Percentiles rank a stretch among this genome's conserved stretches.
These are phyloP conservation scores for Sphagnum magellanicum DNA, from an alignment of 228 moss, liverwort and hornwort species.

Conservation along the genomic window DNA sequence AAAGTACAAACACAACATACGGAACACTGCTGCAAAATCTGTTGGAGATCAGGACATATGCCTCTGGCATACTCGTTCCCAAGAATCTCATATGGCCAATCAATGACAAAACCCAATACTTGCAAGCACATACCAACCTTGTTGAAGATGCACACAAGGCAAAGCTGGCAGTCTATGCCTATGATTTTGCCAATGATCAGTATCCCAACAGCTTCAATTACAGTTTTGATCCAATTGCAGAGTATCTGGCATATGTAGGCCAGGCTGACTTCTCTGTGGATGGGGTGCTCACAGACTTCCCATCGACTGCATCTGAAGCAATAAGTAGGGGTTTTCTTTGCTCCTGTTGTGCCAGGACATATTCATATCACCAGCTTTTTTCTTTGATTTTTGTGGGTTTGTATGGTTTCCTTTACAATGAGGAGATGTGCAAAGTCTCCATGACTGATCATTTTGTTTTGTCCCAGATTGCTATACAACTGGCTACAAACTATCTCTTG, in stretches of 20 bases:
- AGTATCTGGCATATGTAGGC: slow-evolving; percentile 51
- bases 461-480: no score
- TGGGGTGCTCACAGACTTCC: slow-evolving; percentile 80
- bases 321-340: slow-evolving; percentile 29
- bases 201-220: slow-evolving; percentile 49
- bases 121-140: slow-evolving; percentile 20
- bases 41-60: slow-evolving; percentile 51
- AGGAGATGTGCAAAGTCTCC: no score
- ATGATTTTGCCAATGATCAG: slow-evolving; percentile 60
- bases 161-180: slow-evolving; percentile 43
- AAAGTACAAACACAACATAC: slow-evolving; percentile 62
- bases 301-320: slow-evolving; percentile 71
- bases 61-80: slow-evolving; percentile 66
- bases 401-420: no score
- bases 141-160: slow-evolving; percentile 60
- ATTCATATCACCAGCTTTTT: no score
- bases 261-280: slow-evolving; percentile 61
- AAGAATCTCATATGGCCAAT: slow-evolving; percentile 43
- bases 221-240: slow-evolving; percentile 68
- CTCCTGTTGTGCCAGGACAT: no score
- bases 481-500: no score
- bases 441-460: no score
- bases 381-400: no score
- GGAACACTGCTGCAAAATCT: slow-evolving; percentile 38
- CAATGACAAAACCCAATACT: neutral